Base-by-base conservation (phyloP, 73 alveolate genomes). In the Loxodes magnus region DNA sequence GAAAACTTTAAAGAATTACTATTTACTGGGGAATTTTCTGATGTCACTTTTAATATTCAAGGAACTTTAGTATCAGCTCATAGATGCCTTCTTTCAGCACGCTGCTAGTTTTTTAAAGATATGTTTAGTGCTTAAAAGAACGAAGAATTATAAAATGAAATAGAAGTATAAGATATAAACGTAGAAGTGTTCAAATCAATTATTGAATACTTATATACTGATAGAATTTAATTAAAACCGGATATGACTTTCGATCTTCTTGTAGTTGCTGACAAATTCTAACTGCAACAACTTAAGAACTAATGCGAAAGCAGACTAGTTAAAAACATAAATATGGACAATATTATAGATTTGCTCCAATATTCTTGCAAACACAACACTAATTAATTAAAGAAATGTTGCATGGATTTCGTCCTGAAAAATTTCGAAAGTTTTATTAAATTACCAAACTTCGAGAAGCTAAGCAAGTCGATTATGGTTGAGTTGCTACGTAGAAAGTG, bases 191-290 rank as follows among this genome's bases (percentile, higher is more conserved):
- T 65, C 35, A 38, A 46, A 35, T 52, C 60, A 16, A 50, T 77
- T n/a, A 35, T 77, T 14, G 50, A 53, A 25, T 77, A 34, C 60
- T 64, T 77, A 15, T 77, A 77, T 57, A 71, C 92, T 7, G 92
- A 77, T 44, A 43, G 51, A 5, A 53, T 71, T 0, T 50, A 49
- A 2, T 21, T 35, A 2, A 38, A 52, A 10, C 52, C 49, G 1
- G 64, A 72, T 12, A 61, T 71, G 35, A 77, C 59, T 20, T 44
- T 50, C 9, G 74, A 71, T 5, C 26, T 77, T 23, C 54, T 77
- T 31, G 64, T 60, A 2, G 74, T 64, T n/a, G 68, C 92, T 4
- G 66, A 63, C 35, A 54, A 51, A 43, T 77, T 67, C 31, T 49
- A 50, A 19, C 39, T 77, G n/a, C 29, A 41, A 3, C 31, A 85